Base-by-base conservation (phyloP, 805 yeast genomes). In the Candida sanyiensis region DNA sequence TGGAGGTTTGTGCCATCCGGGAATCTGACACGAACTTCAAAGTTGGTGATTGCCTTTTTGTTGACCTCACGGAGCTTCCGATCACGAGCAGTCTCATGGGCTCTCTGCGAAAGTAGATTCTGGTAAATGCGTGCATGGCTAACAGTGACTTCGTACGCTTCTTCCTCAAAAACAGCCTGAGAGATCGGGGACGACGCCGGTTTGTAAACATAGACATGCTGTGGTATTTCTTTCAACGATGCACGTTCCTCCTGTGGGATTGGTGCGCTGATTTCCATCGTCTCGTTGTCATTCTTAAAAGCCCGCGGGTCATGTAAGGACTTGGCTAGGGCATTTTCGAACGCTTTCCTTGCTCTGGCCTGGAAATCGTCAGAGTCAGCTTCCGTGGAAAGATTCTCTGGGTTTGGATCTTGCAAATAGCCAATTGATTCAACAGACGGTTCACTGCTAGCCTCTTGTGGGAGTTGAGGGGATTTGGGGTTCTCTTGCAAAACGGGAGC, bases 1-100 rank as follows among this genome's bases (percentile, higher is more conserved):
- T 80, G 78, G 2, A 80, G 51, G 17, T 62, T 62, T 3, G 69
- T 63, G 39, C 69, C 66, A 54, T 80, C 83, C 1, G 85, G 84
- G 42, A 81, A 72, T 38, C 72, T 64, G 9, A 80, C 49, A 40
- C 86, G 63, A 2, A 80, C 53, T 7, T 62, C 52, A 11, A 52
- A 58, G 37, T 52, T 60, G 44, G 45, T 51, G 41, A 40, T 25
- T n/a, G 47, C 51, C 42, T 42, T 57, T 45, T 49, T 52, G 34
- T 44, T 55, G 4, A 45, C 43, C 7, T 52, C 49, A 33, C 61
- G 51, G 28, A 58, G 56, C 33, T 66, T 66, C 31, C 70, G 64
- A 25, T 69, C 52, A 26, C 67, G 57, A 35, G 59, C 64, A 4
- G 77, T 60, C 19, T 56, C 52, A 8, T 56, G 60, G 9, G 77